Evolutionary conservation across 2,329 filamentous ascomycete species (phyloP).

Genomic region (Monosporascus sp.): DNA sequence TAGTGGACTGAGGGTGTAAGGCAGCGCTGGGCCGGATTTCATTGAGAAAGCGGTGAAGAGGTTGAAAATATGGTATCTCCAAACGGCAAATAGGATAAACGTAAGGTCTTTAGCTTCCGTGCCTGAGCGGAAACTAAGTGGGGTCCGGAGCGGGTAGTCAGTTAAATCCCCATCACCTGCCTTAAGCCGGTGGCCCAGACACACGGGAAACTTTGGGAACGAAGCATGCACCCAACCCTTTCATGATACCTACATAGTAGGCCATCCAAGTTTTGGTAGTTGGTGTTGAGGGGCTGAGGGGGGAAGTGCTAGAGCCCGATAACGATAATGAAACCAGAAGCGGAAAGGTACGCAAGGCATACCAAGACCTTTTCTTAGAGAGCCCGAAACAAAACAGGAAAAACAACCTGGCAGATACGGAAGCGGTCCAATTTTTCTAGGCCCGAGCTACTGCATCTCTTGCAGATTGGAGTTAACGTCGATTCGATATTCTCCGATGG

Average conservation of each 20-base stretch:
- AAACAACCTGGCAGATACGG: neutral
- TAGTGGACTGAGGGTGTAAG: constrained; percentile 12
- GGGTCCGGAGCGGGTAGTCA: too few species aligned
- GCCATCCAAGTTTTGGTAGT: neutral
- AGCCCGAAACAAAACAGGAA: neutral
- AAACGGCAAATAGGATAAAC: constrained; percentile 7
- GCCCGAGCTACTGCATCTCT: neutral
- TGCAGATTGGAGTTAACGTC: neutral
- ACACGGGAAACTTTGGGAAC: constrained; percentile 9
- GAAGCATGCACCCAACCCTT: constrained; percentile 9
- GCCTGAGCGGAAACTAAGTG: too few species aligned
- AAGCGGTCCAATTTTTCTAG: neutral
- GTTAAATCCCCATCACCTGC: neutral
- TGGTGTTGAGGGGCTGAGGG: neutral
- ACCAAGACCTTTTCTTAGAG: neutral
- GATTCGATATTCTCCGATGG: too few species aligned
- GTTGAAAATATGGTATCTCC: constrained; percentile 4
- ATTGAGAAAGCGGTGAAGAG: constrained; percentile 28
- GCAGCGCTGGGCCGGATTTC: constrained; percentile 15
- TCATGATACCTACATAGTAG: too few species aligned
- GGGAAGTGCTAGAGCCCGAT: constrained; percentile 6
- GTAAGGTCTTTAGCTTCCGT: too few species aligned
- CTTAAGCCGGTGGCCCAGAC: constrained; percentile 3
- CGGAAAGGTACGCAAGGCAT: constrained; percentile 6
- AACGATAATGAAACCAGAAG: constrained; percentile 12